phyloP scores from a whole-genome alignment of 257 asterid genomes.

The Solanum ossicruentum region DNA sequence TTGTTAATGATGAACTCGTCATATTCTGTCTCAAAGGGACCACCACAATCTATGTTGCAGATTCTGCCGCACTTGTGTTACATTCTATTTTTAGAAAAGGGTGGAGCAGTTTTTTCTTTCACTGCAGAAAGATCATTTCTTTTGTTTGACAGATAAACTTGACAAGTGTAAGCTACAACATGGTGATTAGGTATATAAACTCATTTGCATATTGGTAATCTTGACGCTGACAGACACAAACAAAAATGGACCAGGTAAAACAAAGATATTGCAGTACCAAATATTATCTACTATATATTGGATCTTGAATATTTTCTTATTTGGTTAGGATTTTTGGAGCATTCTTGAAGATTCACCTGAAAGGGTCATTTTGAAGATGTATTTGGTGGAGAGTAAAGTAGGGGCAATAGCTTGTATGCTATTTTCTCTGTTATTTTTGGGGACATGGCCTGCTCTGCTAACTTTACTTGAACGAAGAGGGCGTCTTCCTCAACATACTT shows the following conservation, averaged over 20 bases:
- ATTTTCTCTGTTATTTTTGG: constrained; percentile 52
- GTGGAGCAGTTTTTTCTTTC: background rate
- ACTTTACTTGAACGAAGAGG: constrained; percentile 83
- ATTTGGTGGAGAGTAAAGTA: constrained; percentile 82
- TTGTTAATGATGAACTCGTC: background rate
- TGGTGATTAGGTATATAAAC: background rate
- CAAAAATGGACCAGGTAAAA: background rate
- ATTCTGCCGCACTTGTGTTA: too few relatives aligned
- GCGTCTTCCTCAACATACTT: constrained; percentile 93
- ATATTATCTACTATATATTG: background rate
- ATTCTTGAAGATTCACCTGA: constrained; percentile 6
- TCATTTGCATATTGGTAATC: background rate
- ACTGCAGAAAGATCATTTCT: background rate
- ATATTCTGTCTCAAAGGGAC: background rate
- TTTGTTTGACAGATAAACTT: background rate
- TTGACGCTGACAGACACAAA: background rate
- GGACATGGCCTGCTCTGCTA: constrained; percentile 93
- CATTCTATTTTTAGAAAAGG: background rate
- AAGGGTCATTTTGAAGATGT: constrained; percentile 37
- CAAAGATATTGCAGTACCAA: background rate
- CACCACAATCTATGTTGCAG: background rate
- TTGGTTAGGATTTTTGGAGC: constrained; percentile 22
- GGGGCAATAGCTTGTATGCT: constrained; percentile 92
- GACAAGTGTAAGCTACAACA: background rate
- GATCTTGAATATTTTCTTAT: background rate